phyloP scores from a whole-genome alignment of 108 stramenopile genomes.

The Licmophora abbreviata region DNA sequence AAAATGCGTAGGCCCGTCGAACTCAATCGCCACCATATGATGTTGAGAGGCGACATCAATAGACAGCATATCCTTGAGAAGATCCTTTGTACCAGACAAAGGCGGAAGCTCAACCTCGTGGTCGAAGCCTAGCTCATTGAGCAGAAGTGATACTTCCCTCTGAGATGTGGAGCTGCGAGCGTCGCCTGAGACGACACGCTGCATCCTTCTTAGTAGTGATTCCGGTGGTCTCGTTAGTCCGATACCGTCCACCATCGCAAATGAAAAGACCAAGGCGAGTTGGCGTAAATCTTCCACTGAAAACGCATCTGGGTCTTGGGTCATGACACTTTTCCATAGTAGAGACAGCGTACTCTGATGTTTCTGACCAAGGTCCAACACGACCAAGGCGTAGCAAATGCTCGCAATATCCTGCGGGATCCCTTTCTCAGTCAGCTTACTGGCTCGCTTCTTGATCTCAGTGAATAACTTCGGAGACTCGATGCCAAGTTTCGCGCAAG shows the following conservation, averaged over 20 bases:
- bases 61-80: slow-evolving; percentile 3
- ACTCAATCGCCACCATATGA: slow-evolving; percentile 6
- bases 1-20: slow-evolving; percentile 8
- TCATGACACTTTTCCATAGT: slow-evolving; percentile 2
- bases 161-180: background rate
- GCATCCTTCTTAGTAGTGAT: background rate
- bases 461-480: slow-evolving; percentile 10
- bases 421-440: slow-evolving; percentile 6
- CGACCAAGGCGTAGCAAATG: slow-evolving; percentile 1
- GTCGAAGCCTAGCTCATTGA: background rate
- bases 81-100: too few relatives aligned
- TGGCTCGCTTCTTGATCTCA: slow-evolving; percentile 6
- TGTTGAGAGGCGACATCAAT: slow-evolving; percentile 6
- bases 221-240: background rate
- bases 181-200: background rate
- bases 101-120: background rate
- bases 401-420: background rate
- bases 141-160: background rate
- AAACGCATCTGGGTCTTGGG: background rate
- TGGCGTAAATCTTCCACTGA: background rate
- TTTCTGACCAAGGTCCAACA: background rate
- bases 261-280: background rate
- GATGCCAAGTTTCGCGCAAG: slow-evolving; percentile 14
- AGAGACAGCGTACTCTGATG: background rate
- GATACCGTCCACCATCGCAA: background rate